Base-by-base conservation (phyloP, 768 basidiomycete genomes). In the Lyophyllum shimeji region DNA sequence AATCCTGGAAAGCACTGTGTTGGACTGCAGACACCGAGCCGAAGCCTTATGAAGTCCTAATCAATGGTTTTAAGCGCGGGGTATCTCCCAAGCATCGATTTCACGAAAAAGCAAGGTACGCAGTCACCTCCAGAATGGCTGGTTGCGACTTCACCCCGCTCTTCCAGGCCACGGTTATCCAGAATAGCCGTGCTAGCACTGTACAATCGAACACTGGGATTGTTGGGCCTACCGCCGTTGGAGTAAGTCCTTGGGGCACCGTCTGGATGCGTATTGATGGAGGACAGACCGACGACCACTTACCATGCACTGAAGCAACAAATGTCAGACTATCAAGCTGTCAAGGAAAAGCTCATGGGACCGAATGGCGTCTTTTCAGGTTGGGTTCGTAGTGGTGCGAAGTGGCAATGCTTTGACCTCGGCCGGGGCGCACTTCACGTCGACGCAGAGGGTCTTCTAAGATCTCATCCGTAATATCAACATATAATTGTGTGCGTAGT, bases 41-140 rank as follows among this genome's bases (percentile, higher is more conserved):
- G 0, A 52, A 62, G n/a, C 57, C 72, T 5, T 66, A 71, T 25
- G 90, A 95, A 65, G 78, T 91, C 20, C 64, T 93, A 45, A 89
- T 90, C 60, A 90, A 90, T 58, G 92, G 93, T 2, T 72, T 86
- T n/a, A 86, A 82, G 63, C 84, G 92, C 44, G 92, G 92, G 1
- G 83, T 89, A 1, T 74, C 89, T 11, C 82, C 86, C 0, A 92
- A 89, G 65, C 82, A 90, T 62, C 78, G 87, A 23, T 75, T 81
- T 58, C 78, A 78, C 29, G 71, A 79, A 7, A 86, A 86, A 67
- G 84, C 81, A 39, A 82, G 85, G 91, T 87, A 53, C 47, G 69
- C 53, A 11, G 1, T 40, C 15, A 1, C 37, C 2, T 17, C 43
- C 49, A 17, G 3, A 20, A 8, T 18, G 17, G 3, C 7, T 25